A percentile compares a stretch with the other conserved stretches of the same genome.
phyloP scores from a whole-genome alignment of 2,329 filamentous ascomycete species.

The Aspergillus quadrilineatus region DNA sequence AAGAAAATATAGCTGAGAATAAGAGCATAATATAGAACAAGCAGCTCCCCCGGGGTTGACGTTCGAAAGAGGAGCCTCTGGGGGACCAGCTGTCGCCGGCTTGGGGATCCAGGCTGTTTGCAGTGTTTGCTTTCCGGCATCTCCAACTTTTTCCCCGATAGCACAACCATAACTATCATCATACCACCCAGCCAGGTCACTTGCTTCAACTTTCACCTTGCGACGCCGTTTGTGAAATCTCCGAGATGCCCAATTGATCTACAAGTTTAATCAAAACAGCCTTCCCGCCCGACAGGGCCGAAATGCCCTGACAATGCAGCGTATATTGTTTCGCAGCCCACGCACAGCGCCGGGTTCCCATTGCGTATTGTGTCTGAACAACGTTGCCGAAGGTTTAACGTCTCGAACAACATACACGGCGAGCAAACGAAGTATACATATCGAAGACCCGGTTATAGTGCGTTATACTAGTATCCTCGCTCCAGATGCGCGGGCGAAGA shows the following conservation, averaged over 20 bases:
- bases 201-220: slow-evolving; percentile 8
- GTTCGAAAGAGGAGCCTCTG: background rate
- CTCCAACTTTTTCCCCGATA: slow-evolving; percentile 18
- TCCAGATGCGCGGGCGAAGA: slow-evolving; percentile 42
- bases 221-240: slow-evolving; percentile 14
- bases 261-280: background rate
- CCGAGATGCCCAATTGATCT: slow-evolving; percentile 18
- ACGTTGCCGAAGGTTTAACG: slow-evolving; percentile 34
- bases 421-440: slow-evolving; percentile 38
- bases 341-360: slow-evolving; percentile 41
- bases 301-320: slow-evolving; percentile 45
- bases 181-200: background rate
- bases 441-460: slow-evolving; percentile 45
- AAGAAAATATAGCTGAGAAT: background rate
- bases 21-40: background rate
- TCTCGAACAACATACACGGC: slow-evolving; percentile 37
- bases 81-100: slow-evolving; percentile 2
- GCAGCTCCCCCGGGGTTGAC: background rate
- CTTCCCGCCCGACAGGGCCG: slow-evolving; percentile 11
- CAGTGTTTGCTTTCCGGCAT: slow-evolving; percentile 36
- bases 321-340: slow-evolving; percentile 44
- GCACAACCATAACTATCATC: slow-evolving; percentile 9
- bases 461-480: slow-evolving; percentile 47
- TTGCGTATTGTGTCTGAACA: slow-evolving; percentile 43
- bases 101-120: slow-evolving; percentile 31